Base-by-base conservation (phyloP, 352 stramenopile species). In the Phytophthora fragariae region DNA sequence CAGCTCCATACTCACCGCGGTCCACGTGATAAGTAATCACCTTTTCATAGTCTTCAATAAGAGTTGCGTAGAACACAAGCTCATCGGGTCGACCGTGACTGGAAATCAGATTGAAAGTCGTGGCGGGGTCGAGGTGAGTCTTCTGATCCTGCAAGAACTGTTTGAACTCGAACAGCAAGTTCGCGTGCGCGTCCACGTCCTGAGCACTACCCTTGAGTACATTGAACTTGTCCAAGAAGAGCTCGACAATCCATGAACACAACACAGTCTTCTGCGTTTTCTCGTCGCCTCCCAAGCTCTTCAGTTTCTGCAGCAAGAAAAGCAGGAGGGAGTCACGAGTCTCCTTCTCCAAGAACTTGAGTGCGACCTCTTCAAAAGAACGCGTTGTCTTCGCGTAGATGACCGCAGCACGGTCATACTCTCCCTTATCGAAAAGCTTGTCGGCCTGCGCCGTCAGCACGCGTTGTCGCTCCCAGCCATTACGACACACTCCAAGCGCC, bases 11-110 rank as follows among this genome's bases (percentile, higher is more conserved):
- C 56, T 98, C 92, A 9, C 92, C 91, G 5, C 91, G 91, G 57
- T 97, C 83, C 54, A 97, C 90, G 73, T 98, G 93, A 65, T 97
- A 97, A 41, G 91, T 97, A 50, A 98, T 86, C 5, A 98, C 92
- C 58, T 97, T 95, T 56, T 98, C 94, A 64, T 98, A 98, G 72
- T 98, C 94, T 70, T 98, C 94, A 56, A 98, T 98, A 9, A 98
- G 77, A 31, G 88, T 95, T 8, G 94, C 94, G 57, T 97, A 98
- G 56, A 98, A 97, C 24, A 98, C 85, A 35, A 98, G 81, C 52
- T 98, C 94, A 74, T 98, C 90, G 2, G 91, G 92, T 57, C 94
- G 89, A n/a, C 95, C 95, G 68, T 98, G 94, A 29, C 88, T 95
- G 4, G 93, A 87, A 53, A 98, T 95, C 59, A 98, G 65, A 50